Conservation (phyloP, 2,329 filamentous ascomycete species). For the Nigrograna mackinnonii region DNA sequence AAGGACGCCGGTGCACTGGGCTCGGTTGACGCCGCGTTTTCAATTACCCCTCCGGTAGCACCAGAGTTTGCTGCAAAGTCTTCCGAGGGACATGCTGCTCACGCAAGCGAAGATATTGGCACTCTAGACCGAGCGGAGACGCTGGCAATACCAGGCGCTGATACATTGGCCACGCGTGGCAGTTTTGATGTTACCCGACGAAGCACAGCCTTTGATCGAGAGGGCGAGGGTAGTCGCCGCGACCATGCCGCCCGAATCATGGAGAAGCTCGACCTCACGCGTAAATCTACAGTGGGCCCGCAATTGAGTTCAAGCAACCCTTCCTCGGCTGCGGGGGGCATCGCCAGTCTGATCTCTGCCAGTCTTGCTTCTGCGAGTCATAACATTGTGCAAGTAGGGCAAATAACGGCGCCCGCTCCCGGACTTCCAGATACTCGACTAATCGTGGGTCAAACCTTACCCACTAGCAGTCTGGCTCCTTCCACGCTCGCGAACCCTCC, state of each 20-base stretch:
- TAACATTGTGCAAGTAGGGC: slow-evolving; percentile 70
- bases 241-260: slow-evolving; percentile 89
- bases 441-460: slow-evolving; percentile 49
- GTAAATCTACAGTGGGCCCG: slow-evolving; percentile 69
- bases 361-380: slow-evolving; percentile 75
- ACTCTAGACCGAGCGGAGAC: slow-evolving; percentile 65
- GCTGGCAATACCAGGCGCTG: slow-evolving; percentile 67
- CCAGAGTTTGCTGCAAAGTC: slow-evolving; percentile 88
- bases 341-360: slow-evolving; percentile 83
- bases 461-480: slow-evolving; percentile 73
- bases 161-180: slow-evolving; percentile 58
- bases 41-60: slow-evolving; percentile 84
- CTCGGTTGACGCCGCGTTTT: slow-evolving; percentile 75
- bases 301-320: slow-evolving; percentile 45
- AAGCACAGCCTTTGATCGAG: slow-evolving; percentile 57
- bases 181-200: slow-evolving; percentile 73
- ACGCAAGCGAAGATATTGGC: slow-evolving; percentile 57
- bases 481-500: slow-evolving; percentile 82
- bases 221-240: slow-evolving; percentile 72
- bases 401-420: slow-evolving; percentile 41
- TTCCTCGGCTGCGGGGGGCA: slow-evolving; percentile 63
- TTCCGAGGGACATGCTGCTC: slow-evolving; percentile 65
- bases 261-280: slow-evolving; percentile 87
- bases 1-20: slow-evolving; percentile 53
- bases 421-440: slow-evolving; percentile 40